Percentiles rank a stretch among this genome's conserved stretches.
Evolutionary conservation across 129 eudicot genomes (phyloP).

Genomic region (Helianthus annuus): HanXRQr2.0-SUNRISE NC_035435.2:173445628-173446127

Average conservation of each 20-base stretch:
- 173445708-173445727: conserved; percentile 45
- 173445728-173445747: conserved; percentile 50
- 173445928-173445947: conserved; percentile 35
- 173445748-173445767: conserved; percentile 67
- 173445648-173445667: conserved; percentile 46
- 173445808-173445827: conserved; percentile 55
- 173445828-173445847: conserved; percentile 40
- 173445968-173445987: background rate
- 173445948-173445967: conserved; percentile 25
- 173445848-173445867: conserved; percentile 40
- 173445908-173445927: conserved; percentile 31
- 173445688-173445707: conserved; percentile 58
- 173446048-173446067: conserved; percentile 37
- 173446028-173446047: conserved; percentile 32
- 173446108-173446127: conserved; percentile 1
- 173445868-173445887: conserved; percentile 46
- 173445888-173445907: conserved; percentile 42
- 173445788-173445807: conserved; percentile 56
- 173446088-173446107: conserved; percentile 33
- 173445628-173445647: conserved; percentile 57
- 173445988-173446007: conserved; percentile 34
- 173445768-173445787: conserved; percentile 54
- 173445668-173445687: conserved; percentile 40
- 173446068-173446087: conserved; percentile 28
- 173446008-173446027: conserved; percentile 34